phyloP scores from a whole-genome alignment of 306 rosid genomes.

The Rubus parviflorus region DNA sequence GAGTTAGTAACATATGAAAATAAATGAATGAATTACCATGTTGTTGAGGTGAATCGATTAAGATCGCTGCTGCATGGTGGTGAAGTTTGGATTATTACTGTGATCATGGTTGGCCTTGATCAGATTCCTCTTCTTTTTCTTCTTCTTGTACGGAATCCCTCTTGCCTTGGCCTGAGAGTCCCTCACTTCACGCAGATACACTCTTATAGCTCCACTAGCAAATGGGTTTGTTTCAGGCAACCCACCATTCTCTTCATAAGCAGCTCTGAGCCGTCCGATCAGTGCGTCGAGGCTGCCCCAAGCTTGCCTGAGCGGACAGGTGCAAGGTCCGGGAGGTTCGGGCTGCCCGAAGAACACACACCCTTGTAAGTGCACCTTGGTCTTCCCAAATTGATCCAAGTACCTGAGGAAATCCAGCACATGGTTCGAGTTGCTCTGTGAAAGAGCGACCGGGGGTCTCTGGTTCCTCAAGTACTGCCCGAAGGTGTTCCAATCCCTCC shows the following conservation, averaged over 20 bases:
- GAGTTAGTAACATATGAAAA: neutral
- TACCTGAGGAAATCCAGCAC: constrained; percentile 55
- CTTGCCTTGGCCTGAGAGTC: constrained; percentile 61
- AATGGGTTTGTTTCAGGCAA: constrained; percentile 54
- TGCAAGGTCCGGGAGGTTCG: constrained; percentile 56
- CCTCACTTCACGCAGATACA: constrained; percentile 51
- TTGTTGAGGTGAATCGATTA: constrained; percentile 4
- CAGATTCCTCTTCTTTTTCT: constrained; percentile 51
- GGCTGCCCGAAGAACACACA: constrained; percentile 58
- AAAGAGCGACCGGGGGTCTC: constrained; percentile 51
- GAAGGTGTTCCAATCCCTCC: constrained; percentile 61
- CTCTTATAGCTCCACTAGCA: constrained; percentile 45
- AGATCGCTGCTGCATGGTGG: constrained; percentile 25
- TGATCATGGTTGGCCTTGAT: constrained; percentile 23
- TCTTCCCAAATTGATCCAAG: constrained; percentile 60
- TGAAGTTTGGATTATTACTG: constrained; percentile 17
- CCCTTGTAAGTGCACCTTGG: constrained; percentile 57
- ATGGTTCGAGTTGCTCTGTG: constrained; percentile 48
- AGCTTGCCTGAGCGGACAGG: constrained; percentile 62
- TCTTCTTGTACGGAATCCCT: constrained; percentile 63
- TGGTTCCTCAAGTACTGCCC: constrained; percentile 65
- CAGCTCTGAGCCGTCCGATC: constrained; percentile 61
- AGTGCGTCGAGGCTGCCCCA: constrained; percentile 72
- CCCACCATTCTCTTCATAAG: constrained; percentile 62
- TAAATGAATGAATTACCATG: constrained; percentile 9